A percentile compares a stretch with the other conserved stretches of the same genome.
These are phyloP conservation scores for Schizophyllum commune DNA, from an alignment of 1,284 basidiomycete species.

Conservation along the genomic window DNA sequence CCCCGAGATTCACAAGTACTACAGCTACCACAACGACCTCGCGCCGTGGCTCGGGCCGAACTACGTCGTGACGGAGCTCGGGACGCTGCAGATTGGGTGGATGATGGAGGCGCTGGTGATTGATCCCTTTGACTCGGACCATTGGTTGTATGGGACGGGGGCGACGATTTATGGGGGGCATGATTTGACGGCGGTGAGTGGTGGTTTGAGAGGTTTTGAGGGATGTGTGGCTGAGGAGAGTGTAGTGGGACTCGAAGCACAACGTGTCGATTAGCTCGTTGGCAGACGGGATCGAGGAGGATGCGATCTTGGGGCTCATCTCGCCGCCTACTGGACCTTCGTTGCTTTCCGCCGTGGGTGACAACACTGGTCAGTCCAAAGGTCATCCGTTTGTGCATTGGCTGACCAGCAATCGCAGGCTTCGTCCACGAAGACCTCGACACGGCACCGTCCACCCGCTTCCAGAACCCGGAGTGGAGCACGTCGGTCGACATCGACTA, in stretches of 20 bases:
- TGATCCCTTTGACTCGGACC: slow-evolving; percentile 57
- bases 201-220: neutral
- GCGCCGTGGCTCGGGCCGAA: slow-evolving; percentile 53
- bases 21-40: slow-evolving; percentile 42
- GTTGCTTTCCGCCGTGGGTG: slow-evolving; percentile 52
- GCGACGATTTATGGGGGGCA: slow-evolving; percentile 53
- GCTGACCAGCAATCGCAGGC: slow-evolving; percentile 21
- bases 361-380: slow-evolving; percentile 37
- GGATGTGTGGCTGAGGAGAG: neutral
- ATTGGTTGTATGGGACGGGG: slow-evolving; percentile 62
- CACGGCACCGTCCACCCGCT: slow-evolving; percentile 32
- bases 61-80: slow-evolving; percentile 31
- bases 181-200: slow-evolving; percentile 20
- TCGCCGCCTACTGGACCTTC: slow-evolving; percentile 42
- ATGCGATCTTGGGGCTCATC: slow-evolving; percentile 44
- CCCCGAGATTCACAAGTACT: slow-evolving; percentile 43
- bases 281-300: slow-evolving; percentile 61
- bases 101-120: slow-evolving; percentile 52
- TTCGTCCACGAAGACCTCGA: slow-evolving; percentile 46
- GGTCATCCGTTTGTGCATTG: neutral
- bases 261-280: slow-evolving; percentile 53
- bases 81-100: slow-evolving; percentile 38
- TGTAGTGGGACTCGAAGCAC: slow-evolving; percentile 48
- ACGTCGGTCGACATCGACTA: slow-evolving; percentile 49
- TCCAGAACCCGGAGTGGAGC: slow-evolving; percentile 43